Conservation (phyloP, 1,139 yeast species). For the Lodderomyces parapsilosis region DNA sequence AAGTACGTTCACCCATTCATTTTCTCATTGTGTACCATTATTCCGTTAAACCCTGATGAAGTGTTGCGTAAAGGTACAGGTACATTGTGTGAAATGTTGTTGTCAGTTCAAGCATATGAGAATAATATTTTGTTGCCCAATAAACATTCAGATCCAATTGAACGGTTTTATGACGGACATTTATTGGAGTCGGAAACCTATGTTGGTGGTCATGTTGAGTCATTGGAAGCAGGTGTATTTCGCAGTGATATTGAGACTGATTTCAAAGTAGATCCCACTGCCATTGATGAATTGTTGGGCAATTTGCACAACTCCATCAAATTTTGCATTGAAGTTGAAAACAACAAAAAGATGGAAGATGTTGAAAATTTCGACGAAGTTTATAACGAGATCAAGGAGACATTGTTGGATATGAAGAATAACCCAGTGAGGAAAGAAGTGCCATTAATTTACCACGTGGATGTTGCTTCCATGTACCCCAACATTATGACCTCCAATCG, state of each 20-base stretch:
- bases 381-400: slow-evolving; percentile 52
- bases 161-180: slow-evolving; percentile 93
- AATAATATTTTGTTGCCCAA: slow-evolving; percentile 80
- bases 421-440: slow-evolving; percentile 68
- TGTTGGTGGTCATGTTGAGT: slow-evolving; percentile 98
- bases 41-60: slow-evolving; percentile 96
- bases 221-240: slow-evolving; percentile 96
- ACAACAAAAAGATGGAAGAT: slow-evolving; percentile 66
- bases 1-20: slow-evolving; percentile 97
- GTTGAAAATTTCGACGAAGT: slow-evolving; percentile 80
- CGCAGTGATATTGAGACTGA: slow-evolving; percentile 80
- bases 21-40: slow-evolving; percentile 90
- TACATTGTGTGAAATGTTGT: slow-evolving; percentile 94
- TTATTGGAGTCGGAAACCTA: slow-evolving; percentile 92
- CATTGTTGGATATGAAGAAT: slow-evolving; percentile 56
- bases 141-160: slow-evolving; percentile 89
- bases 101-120: slow-evolving; percentile 94
- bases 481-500: slow-evolving; percentile 98
- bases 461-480: slow-evolving; percentile 99
- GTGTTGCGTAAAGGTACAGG: slow-evolving; percentile 97
- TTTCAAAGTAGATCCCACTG: slow-evolving; percentile 77
- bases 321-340: slow-evolving; percentile 86
- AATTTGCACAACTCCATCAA: slow-evolving; percentile 76
- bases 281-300: slow-evolving; percentile 72
- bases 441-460: slow-evolving; percentile 94